A percentile compares a stretch with the other conserved stretches of the same genome.
Evolutionary conservation across 1,284 basidiomycete species (phyloP).

Genomic region (Tilletia indica): DNA sequence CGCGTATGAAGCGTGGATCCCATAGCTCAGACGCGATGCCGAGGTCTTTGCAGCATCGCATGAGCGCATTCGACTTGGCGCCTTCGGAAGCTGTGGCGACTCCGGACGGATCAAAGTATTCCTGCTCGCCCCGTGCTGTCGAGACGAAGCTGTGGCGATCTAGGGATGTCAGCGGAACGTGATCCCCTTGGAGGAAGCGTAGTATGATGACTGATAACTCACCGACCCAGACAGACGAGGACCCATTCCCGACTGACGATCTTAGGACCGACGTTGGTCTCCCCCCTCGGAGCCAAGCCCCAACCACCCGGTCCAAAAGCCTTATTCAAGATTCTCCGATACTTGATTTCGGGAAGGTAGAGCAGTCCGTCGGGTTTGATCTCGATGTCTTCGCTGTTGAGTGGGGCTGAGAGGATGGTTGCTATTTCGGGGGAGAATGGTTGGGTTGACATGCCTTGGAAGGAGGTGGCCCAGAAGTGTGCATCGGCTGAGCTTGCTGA

Average conservation of each 20-base stretch:
- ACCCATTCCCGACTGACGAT: slow-evolving; percentile 92
- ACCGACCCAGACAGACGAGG: slow-evolving; percentile 88
- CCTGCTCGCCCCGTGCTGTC: slow-evolving; percentile 91
- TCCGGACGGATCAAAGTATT: slow-evolving; percentile 88
- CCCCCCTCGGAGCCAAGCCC: slow-evolving; percentile 90
- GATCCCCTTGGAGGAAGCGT: not conserved
- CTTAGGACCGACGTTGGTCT: slow-evolving; percentile 72
- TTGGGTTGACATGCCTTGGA: slow-evolving; percentile 73
- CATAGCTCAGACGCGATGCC: slow-evolving; percentile 94
- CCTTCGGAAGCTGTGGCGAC: slow-evolving; percentile 92
- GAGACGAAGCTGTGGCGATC: slow-evolving; percentile 70
- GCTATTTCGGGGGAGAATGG: slow-evolving; percentile 77
- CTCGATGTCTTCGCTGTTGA: slow-evolving; percentile 79
- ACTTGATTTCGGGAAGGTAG: slow-evolving; percentile 97
- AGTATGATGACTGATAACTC: slow-evolving; percentile 32
- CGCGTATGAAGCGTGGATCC: slow-evolving; percentile 92
- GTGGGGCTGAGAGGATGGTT: slow-evolving; percentile 71
- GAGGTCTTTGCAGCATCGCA: slow-evolving; percentile 96
- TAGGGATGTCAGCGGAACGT: no score
- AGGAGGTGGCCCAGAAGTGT: slow-evolving; percentile 79
- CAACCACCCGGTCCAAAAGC: slow-evolving; percentile 96
- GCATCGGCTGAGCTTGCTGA: slow-evolving; percentile 18
- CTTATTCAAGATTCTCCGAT: slow-evolving; percentile 85
- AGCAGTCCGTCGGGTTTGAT: slow-evolving; percentile 96
- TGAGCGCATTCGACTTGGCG: slow-evolving; percentile 92